Evolutionary conservation across 2,329 filamentous ascomycete genomes (phyloP), one percentile per base, ranked within the genome.

Genomic region (Elsinoe necatrix): DNA sequence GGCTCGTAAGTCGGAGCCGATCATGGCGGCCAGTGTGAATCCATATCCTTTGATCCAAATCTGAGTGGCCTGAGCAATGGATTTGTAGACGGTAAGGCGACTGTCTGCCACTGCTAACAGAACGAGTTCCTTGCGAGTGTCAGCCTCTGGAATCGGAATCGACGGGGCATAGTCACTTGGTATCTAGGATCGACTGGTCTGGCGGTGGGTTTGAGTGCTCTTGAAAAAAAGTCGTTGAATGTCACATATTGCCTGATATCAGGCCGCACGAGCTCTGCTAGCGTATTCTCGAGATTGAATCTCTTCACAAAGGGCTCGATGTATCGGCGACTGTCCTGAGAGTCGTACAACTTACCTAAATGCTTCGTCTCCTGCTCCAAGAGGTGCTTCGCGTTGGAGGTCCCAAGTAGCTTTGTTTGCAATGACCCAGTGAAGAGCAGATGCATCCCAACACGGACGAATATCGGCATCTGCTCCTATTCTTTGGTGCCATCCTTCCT

Each of bases 171-270:
- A 9, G 4, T 4, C 9, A 29, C 27, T 9, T 29, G 27, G 9
- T 29, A 29, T 4, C 9, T 29, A 9, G 27, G 9, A 29, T 29
- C 27, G 9, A 72, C 63, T 1, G 72, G 72, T 9, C 72, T 61
- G 0, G 71, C 71, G 18, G 63, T 63, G 6, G 64, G 60, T 31
- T 65, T 66, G 51, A 74, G 66, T 55, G 71, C 68, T 18, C 72
- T 63, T 0, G 68, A 68, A 56, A 75, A 75, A 64, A 75, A 75
- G 2, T 70, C 70, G 59, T 75, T 75, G 68, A 75, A 75, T 5
- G 61, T 72, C 18, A 62, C 61, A 61, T 75, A 75, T 37, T 69
- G 66, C 8, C 55, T 61, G 6, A 67, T 67, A 60, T 75, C 68
- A 0, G 71, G 70, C 61, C 73, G 59, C 47, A 61, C 58, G 58